Evolutionary conservation across 2,329 filamentous ascomycete species (phyloP).

Genomic region (Passalora sequoiae): DNA sequence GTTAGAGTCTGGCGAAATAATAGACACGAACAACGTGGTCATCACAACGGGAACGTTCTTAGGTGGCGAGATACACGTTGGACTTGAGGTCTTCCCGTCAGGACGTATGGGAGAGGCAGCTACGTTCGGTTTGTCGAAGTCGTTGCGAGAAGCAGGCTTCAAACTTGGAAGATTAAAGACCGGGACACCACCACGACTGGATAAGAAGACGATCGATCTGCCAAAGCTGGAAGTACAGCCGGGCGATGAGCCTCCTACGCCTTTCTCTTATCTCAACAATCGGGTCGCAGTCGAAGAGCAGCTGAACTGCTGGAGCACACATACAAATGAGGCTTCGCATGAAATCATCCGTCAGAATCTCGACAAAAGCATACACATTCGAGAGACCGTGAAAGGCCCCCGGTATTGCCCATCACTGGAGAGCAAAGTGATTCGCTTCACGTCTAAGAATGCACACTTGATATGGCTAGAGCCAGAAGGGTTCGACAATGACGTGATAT

Average conservation of each 20-base stretch:
- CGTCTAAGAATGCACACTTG: conserved; percentile 73
- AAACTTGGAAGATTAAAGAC: conserved; percentile 87
- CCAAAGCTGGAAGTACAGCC: conserved; percentile 63
- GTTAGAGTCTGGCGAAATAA: conserved; percentile 78
- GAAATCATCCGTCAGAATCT: conserved; percentile 80
- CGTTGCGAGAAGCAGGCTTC: conserved; percentile 81
- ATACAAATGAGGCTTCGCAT: conserved; percentile 79
- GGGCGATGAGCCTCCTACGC: conserved; percentile 79
- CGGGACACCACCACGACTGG: conserved; percentile 84
- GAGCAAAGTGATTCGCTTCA: conserved; percentile 86
- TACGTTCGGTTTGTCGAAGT: conserved; percentile 88
- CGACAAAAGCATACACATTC: conserved; percentile 94
- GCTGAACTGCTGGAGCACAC: conserved; percentile 77
- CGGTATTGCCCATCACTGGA: conserved; percentile 94
- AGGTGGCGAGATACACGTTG: conserved; percentile 94
- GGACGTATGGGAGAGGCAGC: conserved; percentile 92
- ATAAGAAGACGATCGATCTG: conserved; percentile 77
- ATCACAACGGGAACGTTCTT: conserved; percentile 97
- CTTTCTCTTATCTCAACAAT: conserved; percentile 87
- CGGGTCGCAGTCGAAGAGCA: conserved; percentile 74
- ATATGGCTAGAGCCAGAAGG: conserved; percentile 98
- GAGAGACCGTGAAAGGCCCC: conserved; percentile 89
- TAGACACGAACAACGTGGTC: conserved; percentile 74
- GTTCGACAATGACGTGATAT: conserved; percentile 81
- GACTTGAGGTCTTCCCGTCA: conserved; percentile 71